Base-by-base conservation (phyloP, 2,329 filamentous ascomycete species). In the Parastagonospora avenae region DNA sequence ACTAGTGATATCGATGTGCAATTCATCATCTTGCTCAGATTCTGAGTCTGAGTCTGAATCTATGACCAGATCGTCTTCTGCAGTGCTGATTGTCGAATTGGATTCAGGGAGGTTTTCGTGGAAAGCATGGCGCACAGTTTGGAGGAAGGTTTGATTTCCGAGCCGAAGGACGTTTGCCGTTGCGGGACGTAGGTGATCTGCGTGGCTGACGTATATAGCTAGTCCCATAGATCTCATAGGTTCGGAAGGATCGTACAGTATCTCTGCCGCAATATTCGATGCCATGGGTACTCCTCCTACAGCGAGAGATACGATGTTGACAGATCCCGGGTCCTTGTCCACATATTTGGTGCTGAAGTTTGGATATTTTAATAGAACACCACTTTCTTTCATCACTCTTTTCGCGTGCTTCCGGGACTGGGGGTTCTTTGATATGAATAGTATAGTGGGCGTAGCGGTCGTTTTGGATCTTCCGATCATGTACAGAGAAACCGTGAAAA, bases 251-350 rank as follows among this genome's bases (percentile, higher is more conserved):
- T 41, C 39, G 11, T 29, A 29, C 4, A 29, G 27, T 29, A 41
- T 27, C 27, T 41, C 27, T 11, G 27, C 15, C n/a, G 19, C 39
- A 14, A 6, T 3, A 11, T 30, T 30, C 7, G 11, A 8, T n/a
- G 6, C 19, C 11, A 10, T 2, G 15, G 37, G 10, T 8, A 27
- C 15, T 9, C 2, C n/a, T 9, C 11, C 16, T 27, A 37, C 35
- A 7, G 52, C 39, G 28, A 55, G 39, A n/a, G 14, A n/a, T 12
- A 30, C 46, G 10, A 51, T 51, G 27, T 51, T 31, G 28, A 48
- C 32, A 4, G 47, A 48, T 6, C 54, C 43, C 1, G 50, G 55
- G 10, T 54, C 48, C 29, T 35, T 42, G 2, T 42, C n/a, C 16
- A 42, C 36, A 24, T 56, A 42, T 1, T 15, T 47, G 1, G 47